Evolutionary conservation across 805 yeast species (phyloP).

Genomic region (Sugiyamaella marilandica): DNA sequence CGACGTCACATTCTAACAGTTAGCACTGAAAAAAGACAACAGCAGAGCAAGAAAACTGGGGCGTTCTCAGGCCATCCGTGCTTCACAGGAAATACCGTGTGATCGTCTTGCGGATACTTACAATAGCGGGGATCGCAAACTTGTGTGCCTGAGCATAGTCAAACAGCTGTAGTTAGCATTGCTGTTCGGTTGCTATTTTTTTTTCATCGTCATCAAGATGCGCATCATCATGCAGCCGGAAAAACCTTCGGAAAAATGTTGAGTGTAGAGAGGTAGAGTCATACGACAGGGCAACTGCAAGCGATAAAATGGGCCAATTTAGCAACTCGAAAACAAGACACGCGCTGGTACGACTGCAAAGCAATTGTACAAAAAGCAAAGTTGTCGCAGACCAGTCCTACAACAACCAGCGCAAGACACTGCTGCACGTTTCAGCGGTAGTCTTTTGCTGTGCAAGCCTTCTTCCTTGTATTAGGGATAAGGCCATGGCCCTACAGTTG

Average conservation of each 20-base stretch:
- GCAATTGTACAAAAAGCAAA: too few species aligned
- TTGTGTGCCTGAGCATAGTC: conserved; percentile 89
- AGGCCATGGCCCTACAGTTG: too few species aligned
- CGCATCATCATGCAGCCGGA: neutral
- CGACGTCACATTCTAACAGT: conserved; percentile 72
- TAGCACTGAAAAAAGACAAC: neutral
- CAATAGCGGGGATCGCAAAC: conserved; percentile 95
- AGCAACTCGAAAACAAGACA: too few species aligned
- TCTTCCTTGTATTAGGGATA: too few species aligned
- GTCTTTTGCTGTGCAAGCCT: too few species aligned
- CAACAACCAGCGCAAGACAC: too few species aligned
- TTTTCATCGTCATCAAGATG: neutral
- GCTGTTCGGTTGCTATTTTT: neutral
- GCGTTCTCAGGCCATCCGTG: too few species aligned
- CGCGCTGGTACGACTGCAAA: too few species aligned
- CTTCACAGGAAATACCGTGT: neutral
- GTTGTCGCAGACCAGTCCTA: too few species aligned
- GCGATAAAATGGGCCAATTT: too few species aligned
- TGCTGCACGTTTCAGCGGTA: too few species aligned
- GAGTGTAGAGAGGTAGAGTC: neutral
- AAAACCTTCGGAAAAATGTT: conserved; percentile 4
- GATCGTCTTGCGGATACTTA: conserved; percentile 2
- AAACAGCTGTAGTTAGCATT: conserved; percentile 41
- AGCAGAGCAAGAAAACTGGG: too few species aligned
- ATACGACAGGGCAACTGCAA: neutral